Evolutionary conservation across 768 basidiomycete genomes (phyloP).

Genomic region (Russula griseocarnosa): DNA sequence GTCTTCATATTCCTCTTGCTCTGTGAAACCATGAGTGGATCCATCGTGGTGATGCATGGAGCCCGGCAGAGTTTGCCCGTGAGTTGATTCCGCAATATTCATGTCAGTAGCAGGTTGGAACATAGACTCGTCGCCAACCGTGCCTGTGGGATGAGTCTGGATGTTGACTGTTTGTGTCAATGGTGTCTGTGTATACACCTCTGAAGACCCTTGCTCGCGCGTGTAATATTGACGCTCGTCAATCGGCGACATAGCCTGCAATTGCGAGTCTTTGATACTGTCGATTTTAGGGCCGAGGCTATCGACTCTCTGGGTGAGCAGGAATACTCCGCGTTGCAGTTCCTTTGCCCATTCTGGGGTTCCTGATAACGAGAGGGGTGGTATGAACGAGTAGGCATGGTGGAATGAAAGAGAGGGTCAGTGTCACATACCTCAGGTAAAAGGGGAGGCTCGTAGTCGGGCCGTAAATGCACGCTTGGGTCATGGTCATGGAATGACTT

Average conservation of each 20-base stretch:
- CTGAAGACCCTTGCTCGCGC: conserved; percentile 25
- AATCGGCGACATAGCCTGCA: conserved; percentile 18
- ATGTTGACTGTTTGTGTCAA: conserved; percentile 29
- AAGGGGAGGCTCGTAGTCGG: conserved; percentile 37
- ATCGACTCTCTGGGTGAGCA: conserved; percentile 28
- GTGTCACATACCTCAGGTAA: conserved; percentile 37
- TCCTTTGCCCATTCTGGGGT: conserved; percentile 30
- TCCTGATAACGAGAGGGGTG: conserved; percentile 23
- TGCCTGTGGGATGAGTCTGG: conserved; percentile 29
- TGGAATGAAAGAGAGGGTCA: conserved; percentile 8
- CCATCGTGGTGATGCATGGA: conserved; percentile 49
- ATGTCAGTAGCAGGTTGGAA: conserved; percentile 33
- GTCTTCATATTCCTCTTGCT: conserved; percentile 36
- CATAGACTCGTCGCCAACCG: conserved; percentile 28
- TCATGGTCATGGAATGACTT: conserved; percentile 63
- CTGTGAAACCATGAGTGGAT: conserved; percentile 32
- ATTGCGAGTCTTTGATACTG: conserved; percentile 21
- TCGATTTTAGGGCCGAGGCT: conserved; percentile 30
- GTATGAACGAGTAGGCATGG: conserved; percentile 17
- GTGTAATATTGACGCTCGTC: conserved; percentile 27
- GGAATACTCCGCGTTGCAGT: conserved; percentile 23
- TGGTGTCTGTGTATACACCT: conserved; percentile 28
- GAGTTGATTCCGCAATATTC: conserved; percentile 35
- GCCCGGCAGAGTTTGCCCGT: conserved; percentile 39
- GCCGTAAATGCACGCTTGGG: conserved; percentile 50